Conservation (phyloP, 306 rosid species). For the Ziziphus jujuba region DNA sequence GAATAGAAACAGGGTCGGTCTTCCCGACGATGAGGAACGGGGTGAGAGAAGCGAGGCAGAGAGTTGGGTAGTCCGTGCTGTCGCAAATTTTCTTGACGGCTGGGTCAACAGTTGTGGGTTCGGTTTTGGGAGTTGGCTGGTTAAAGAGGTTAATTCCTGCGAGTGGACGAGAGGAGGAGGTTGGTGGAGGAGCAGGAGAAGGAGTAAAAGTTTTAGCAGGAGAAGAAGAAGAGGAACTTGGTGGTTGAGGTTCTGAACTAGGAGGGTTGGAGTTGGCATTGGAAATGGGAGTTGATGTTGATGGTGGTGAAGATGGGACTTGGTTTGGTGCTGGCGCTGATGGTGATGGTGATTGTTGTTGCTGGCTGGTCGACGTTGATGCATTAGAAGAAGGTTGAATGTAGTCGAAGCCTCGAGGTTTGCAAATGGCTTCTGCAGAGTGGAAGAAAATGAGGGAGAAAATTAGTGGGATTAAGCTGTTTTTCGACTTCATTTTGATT, state of each 20-base stretch:
- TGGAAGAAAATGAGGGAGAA: constrained; percentile 14
- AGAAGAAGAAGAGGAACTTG: background rate
- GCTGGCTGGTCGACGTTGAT: no score
- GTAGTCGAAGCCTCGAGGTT: background rate
- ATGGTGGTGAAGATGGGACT: no score
- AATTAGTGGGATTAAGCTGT: background rate
- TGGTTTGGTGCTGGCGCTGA: no score
- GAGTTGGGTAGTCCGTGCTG: constrained; percentile 23
- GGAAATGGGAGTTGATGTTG: background rate
- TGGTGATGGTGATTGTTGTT: no score
- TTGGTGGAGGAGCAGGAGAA: background rate
- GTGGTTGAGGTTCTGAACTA: background rate
- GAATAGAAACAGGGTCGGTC: background rate
- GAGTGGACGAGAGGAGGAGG: background rate
- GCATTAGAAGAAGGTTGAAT: background rate
- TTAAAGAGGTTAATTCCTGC: background rate
- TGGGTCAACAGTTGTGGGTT: background rate
- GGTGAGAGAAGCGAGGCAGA: constrained; percentile 26
- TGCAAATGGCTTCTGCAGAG: constrained; percentile 2
- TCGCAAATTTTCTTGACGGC: constrained; percentile 20
- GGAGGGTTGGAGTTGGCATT: background rate
- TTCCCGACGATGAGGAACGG: constrained; percentile 15
- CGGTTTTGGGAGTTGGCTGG: background rate
- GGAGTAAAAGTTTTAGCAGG: background rate
- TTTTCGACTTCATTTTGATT: background rate